A percentile compares a stretch with the other conserved stretches of the same genome.
phyloP scores from a whole-genome alignment of 345 rosid species.

The Cardamine occulta region DNA sequence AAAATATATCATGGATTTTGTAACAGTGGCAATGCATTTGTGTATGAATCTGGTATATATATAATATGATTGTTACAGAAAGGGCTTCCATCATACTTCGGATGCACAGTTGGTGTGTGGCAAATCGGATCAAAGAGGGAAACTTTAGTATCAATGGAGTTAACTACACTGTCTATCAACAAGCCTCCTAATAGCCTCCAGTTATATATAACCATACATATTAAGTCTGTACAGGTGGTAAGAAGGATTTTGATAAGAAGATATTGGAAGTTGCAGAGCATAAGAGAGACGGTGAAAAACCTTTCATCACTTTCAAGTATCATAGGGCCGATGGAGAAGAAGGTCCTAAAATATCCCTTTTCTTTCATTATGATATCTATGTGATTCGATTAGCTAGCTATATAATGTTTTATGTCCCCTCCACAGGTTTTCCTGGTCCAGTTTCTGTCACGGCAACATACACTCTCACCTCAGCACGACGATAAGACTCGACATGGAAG shows the following conservation, averaged over 20 bases:
- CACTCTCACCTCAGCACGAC: constrained; percentile 71
- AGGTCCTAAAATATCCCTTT: no score
- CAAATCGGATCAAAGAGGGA: constrained; percentile 83
- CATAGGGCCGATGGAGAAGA: constrained; percentile 81
- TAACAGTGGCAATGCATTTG: not conserved
- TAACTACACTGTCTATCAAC: constrained; percentile 61
- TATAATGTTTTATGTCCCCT: not conserved
- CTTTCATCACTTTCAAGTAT: constrained; percentile 76
- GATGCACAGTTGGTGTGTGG: constrained; percentile 95
- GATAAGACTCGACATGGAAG: constrained; percentile 93
- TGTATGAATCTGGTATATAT: constrained; percentile 6
- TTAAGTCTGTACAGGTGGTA: constrained; percentile 60
- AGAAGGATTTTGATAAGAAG: constrained; percentile 78
- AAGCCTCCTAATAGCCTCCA: constrained; percentile 94
- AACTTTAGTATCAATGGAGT: constrained; percentile 76
- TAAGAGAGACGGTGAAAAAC: constrained; percentile 59
- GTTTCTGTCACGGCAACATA: constrained; percentile 76
- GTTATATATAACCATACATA: constrained; percentile 40
- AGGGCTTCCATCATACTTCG: constrained; percentile 81
- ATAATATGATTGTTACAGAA: constrained; percentile 49
- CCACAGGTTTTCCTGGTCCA: constrained; percentile 81
- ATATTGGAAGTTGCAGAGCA: constrained; percentile 74
- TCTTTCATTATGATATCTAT: constrained; percentile 1
- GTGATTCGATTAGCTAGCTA: not conserved
- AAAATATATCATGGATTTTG: not conserved